Evolutionary conservation across 345 rosid species (phyloP), one percentile per base, ranked within the genome.

Genomic region (Pistacia vera): DNA sequence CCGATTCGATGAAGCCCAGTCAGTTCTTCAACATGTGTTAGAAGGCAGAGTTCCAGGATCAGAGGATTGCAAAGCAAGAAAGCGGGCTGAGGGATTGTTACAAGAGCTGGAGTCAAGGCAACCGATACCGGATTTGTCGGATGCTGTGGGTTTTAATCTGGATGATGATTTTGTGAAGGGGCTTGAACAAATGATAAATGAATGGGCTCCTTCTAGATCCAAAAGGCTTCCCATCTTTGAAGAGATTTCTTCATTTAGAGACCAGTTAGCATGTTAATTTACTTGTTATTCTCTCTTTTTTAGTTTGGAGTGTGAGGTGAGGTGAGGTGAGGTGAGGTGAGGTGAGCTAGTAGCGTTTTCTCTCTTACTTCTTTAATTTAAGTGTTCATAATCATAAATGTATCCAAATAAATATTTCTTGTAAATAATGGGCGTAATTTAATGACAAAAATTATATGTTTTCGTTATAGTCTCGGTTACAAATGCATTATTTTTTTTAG

Each of bases 141-240:
- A 86, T 62, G 73, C 75, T 4, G 38, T 86, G 71, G 86, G 80
- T 56, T 77, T 81, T 11, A 61, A 68, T 75, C 7, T 77, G 11
- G 93, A 84, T 30, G 89, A 83, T 35, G 98, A 90, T 13, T 90
- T 91, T 68, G 83, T 89, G 52, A 84, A 83, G 38, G 92, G 90
- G 58, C 84, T 93, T 80, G 91, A 90, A 72, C 35, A 73, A 60
- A 74, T 85, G 64, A 73, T 84, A 80, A 57, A 77, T 9, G 81
- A 68, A 70, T 83, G 87, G 93, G 90, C 83, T 52, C 92, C 90
- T 0, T 81, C 82, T 5, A 83, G 87, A 80, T 87, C 99, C 22
- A 96, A 85, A 82, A 91, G 99, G 79, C 86, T 93, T 3, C 99
- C 98, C 10, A 85, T 93, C 68, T 96, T 96, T 25, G 97, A 96